These are phyloP conservation scores for Acanthamoeba divionensis DNA, from an alignment of 208 protist genomes.

Conservation along the genomic window DNA sequence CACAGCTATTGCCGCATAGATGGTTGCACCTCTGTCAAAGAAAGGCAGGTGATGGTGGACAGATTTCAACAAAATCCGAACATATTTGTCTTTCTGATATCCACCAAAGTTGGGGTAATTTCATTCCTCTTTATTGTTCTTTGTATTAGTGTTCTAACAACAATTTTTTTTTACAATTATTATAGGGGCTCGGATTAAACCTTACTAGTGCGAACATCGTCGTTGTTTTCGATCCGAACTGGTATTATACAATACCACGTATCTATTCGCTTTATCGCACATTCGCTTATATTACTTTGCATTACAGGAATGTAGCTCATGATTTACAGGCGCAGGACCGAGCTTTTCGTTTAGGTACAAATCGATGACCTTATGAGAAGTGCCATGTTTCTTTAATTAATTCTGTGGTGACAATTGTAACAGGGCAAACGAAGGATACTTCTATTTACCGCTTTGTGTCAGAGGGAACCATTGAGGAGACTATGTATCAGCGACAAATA, in stretches of 20 bases:
- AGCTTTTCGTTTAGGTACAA: conserved; percentile 73
- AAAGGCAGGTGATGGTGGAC: conserved; percentile 66
- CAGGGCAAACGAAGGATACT: conserved; percentile 89
- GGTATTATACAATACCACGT: background rate
- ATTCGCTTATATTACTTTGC: background rate
- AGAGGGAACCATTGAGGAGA: conserved; percentile 89
- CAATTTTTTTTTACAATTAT: background rate
- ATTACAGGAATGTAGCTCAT: conserved; percentile 45
- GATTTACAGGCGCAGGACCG: conserved; percentile 87
- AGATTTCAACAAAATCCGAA: conserved; percentile 76
- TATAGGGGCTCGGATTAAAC: conserved; percentile 4
- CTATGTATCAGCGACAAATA: conserved; percentile 78
- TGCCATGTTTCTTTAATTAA: too few relatives aligned
- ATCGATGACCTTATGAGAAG: too few relatives aligned
- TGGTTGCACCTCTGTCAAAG: conserved; percentile 29
- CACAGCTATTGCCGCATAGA: conserved; percentile 64
- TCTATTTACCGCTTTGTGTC: conserved; percentile 90
- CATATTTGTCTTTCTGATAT: conserved; percentile 85
- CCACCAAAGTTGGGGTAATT: conserved; percentile 89
- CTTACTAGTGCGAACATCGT: conserved; percentile 86
- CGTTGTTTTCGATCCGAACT: conserved; percentile 90
- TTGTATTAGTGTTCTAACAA: background rate
- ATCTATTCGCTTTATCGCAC: background rate
- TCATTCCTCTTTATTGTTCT: conserved; percentile 85
- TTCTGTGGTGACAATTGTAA: too few relatives aligned